Base-by-base conservation (phyloP, 129 eudicot species). In the Ambrosia artemisiifolia region DNA sequence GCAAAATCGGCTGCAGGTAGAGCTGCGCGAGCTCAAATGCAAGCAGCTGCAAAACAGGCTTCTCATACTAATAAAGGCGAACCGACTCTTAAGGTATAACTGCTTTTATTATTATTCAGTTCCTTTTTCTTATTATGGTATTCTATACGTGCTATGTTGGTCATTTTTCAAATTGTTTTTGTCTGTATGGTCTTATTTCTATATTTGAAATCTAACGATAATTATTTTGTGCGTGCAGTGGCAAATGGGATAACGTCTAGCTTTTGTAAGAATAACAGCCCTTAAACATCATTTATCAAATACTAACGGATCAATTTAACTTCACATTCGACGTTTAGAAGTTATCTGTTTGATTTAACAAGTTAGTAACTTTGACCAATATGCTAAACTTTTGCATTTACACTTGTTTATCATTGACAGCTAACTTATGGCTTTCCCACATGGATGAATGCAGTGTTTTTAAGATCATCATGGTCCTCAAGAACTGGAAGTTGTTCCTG, bases 1-100 rank as follows among this genome's bases (percentile, higher is more conserved):
- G 91, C 79, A 57, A 55, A 87, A 69, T 92, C 98, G n/a, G 96
- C 98, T 77, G 98, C 96, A 56, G 98, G 98, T 81, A 89, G 91
- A 74, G 98, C 98, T 79, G 98, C 98, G 14, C 86, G 84, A 53
- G 96, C 98, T 53, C 98, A 92, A 80, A 71, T 82, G 76, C 91
- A 95, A 66, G 98, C 98, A 64, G 84, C 80, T 63, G 89, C 96
- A 72, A 92, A 92, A 72, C 96, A 89, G 56, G 76, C 88, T 47
- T 80, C 95, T 34, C 81, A 83, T 76, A 10, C 89, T 55, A 89
- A 81, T 56, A 89, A 71, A 73, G 96, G 95, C 18, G 98, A 89
- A 82, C 98, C 98, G 36, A 79, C 77, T 79, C 94, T 92, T 11
- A 92, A 92, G 96, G 98, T 88, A 86, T 57, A 28, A 38, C 16